Conservation (phyloP, 108 stramenopile genomes). For the Seminavis robusta region DNA sequence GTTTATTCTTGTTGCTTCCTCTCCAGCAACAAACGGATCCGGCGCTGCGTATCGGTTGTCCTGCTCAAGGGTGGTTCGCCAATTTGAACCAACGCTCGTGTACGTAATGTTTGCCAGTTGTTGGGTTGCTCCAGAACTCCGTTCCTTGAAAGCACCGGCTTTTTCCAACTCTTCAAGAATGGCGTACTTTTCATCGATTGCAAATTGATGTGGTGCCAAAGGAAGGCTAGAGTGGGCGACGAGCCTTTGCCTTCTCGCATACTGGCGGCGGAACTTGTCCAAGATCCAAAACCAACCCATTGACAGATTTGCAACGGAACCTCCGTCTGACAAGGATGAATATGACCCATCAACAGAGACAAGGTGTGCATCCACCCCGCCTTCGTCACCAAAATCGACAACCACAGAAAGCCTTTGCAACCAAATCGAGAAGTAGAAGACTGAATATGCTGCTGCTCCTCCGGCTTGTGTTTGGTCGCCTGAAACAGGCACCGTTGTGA, state of each 20-base stretch:
- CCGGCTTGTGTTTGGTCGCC: no score
- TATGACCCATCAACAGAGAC: slow-evolving; percentile 63
- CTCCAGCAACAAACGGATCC: not conserved
- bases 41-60: not conserved
- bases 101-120: slow-evolving; percentile 70
- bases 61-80: not conserved
- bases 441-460: no score
- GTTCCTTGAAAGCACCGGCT: slow-evolving; percentile 49
- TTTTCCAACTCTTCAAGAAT: slow-evolving; percentile 49
- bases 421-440: slow-evolving; percentile 17
- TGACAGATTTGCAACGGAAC: slow-evolving; percentile 34
- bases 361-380: slow-evolving; percentile 70
- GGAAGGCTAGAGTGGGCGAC: slow-evolving; percentile 79
- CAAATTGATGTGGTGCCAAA: slow-evolving; percentile 38
- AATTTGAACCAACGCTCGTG: not conserved
- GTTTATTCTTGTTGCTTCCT: slow-evolving; percentile 36
- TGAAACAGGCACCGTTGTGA: not conserved
- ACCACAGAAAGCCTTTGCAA: slow-evolving; percentile 46
- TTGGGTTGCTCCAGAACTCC: slow-evolving; percentile 54
- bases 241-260: slow-evolving; percentile 54
- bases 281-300: slow-evolving; percentile 91
- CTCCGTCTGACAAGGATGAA: slow-evolving; percentile 46
- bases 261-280: slow-evolving; percentile 41
- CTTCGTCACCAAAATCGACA: slow-evolving; percentile 38
- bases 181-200: slow-evolving; percentile 40